A percentile compares a stretch with the other conserved stretches of the same genome.
phyloP scores from a whole-genome alignment of 78 protist species.

The Dictyostelium capitatum region DNA sequence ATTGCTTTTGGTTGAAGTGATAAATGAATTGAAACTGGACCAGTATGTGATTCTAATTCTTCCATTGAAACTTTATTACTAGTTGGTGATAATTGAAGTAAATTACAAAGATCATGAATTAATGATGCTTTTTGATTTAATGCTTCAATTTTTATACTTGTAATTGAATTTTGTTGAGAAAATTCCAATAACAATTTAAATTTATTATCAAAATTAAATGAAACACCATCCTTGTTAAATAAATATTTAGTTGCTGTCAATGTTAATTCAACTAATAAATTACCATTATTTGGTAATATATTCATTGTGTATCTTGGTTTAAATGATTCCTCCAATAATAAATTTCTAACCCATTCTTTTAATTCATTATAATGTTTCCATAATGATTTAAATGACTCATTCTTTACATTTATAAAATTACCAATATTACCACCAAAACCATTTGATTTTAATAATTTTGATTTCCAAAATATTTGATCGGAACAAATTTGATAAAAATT shows the following conservation, averaged over 20 bases:
- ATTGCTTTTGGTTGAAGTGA: constrained; percentile 55
- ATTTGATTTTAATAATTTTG: constrained; percentile 17
- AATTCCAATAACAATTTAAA: constrained; percentile 61
- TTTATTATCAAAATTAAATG: constrained; percentile 66
- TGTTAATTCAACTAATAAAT: constrained; percentile 32
- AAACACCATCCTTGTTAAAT: constrained; percentile 68
- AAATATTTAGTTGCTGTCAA: constrained; percentile 52
- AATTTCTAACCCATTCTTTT: constrained; percentile 49
- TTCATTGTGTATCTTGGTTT: constrained; percentile 35
- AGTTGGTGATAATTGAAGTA: constrained; percentile 6
- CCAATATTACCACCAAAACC: neutral
- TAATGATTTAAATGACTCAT: neutral
- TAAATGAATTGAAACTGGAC: constrained; percentile 27
- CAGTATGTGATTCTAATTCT: neutral
- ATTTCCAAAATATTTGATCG: constrained; percentile 71
- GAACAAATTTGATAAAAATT: constrained; percentile 18
- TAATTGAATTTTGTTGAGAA: constrained; percentile 12
- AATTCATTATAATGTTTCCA: constrained; percentile 28
- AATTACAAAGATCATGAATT: constrained; percentile 31
- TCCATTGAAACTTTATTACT: constrained; percentile 11
- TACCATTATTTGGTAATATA: neutral
- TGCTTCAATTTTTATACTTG: constrained; percentile 28
- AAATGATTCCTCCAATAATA: constrained; percentile 68
- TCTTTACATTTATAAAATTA: neutral
- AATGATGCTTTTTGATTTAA: constrained; percentile 21